phyloP scores from a whole-genome alignment of 2,329 filamentous ascomycete species.

The Allantophomopsis cytisporea region DNA sequence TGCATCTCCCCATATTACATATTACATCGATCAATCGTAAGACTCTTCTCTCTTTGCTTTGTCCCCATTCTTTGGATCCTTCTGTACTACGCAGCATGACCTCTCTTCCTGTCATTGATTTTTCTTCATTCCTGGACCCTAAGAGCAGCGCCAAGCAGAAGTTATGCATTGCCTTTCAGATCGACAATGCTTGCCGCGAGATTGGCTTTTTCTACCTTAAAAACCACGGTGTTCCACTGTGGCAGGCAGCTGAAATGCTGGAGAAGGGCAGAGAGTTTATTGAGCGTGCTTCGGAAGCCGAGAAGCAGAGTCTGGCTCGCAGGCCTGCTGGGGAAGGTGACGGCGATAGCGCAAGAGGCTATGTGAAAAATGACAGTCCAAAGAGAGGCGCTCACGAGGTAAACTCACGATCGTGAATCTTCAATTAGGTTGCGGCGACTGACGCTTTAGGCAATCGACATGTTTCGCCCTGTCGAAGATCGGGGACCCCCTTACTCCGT shows the following conservation, averaged over 20 bases:
- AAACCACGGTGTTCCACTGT: conserved; percentile 3
- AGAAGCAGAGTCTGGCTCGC: conserved; percentile 3
- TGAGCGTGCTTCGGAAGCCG: conserved; percentile 1
- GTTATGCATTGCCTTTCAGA: conserved; percentile 1
- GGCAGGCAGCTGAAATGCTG: not conserved
- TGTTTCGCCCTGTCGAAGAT: conserved; percentile 4
- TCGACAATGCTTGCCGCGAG: conserved; percentile 5
- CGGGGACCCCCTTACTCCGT: conserved; percentile 3
- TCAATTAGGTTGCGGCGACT: not conserved
- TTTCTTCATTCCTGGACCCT: conserved; percentile 2
- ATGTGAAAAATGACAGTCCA: conserved; percentile 1
- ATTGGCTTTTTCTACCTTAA: conserved; percentile 6
- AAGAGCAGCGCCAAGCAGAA: conserved; percentile 1
- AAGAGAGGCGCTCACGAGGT: conserved; percentile 4
- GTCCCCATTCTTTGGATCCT: no score
- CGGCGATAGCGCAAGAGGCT: conserved; percentile 5
- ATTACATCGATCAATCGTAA: no score
- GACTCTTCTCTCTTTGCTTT: no score
- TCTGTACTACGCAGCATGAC: not conserved
- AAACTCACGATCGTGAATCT: not conserved
- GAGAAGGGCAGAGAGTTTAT: conserved; percentile 1
- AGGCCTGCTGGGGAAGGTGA: conserved; percentile 2
- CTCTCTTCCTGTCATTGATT: conserved; percentile 2
- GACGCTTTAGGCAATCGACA: conserved; percentile 4
- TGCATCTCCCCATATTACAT: no score